Evolutionary conservation across 768 basidiomycete genomes (phyloP).

Genomic region (Mycena vitilis): DNA sequence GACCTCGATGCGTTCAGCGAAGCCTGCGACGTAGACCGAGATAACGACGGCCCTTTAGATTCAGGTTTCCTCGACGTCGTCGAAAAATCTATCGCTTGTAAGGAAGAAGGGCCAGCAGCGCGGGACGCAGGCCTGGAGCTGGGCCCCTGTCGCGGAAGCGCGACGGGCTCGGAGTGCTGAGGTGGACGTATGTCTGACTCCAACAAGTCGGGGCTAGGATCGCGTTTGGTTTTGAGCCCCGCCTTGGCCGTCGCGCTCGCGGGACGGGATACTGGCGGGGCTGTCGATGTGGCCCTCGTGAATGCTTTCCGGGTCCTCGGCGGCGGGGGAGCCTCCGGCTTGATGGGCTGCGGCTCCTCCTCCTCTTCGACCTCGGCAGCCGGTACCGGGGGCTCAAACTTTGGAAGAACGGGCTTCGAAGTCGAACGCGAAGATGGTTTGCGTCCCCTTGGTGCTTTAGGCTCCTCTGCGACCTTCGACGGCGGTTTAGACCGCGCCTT

Average conservation of each 20-base stretch:
- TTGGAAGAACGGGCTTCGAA: conserved; percentile 27
- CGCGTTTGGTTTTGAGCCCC: conserved; percentile 25
- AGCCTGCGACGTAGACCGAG: conserved; percentile 21
- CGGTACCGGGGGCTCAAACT: conserved; percentile 17
- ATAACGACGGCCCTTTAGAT: conserved; percentile 1
- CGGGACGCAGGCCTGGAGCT: conserved; percentile 22
- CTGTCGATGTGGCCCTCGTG: conserved; percentile 20
- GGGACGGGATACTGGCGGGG: conserved; percentile 22
- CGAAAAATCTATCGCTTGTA: neutral
- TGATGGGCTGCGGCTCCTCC: conserved; percentile 25
- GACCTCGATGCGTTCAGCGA: conserved; percentile 7
- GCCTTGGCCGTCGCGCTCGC: conserved; percentile 28
- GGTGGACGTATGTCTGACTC: conserved; percentile 3
- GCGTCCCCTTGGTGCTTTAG: conserved; percentile 19
- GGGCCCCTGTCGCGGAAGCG: conserved; percentile 5
- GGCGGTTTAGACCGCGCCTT: conserved; percentile 23
- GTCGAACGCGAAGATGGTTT: conserved; percentile 30
- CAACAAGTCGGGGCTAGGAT: conserved; percentile 16
- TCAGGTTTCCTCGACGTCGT: conserved; percentile 16
- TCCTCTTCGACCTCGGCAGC: conserved; percentile 15
- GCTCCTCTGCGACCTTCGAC: conserved; percentile 22
- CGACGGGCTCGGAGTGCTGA: conserved; percentile 16
- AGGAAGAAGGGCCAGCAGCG: conserved; percentile 14
- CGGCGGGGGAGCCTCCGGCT: conserved; percentile 16
- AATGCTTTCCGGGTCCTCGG: conserved; percentile 24